A percentile compares a stretch with the other conserved stretches of the same genome.
Conservation (phyloP, 306 rosid genomes). For the Mucuna pruriens region DNA sequence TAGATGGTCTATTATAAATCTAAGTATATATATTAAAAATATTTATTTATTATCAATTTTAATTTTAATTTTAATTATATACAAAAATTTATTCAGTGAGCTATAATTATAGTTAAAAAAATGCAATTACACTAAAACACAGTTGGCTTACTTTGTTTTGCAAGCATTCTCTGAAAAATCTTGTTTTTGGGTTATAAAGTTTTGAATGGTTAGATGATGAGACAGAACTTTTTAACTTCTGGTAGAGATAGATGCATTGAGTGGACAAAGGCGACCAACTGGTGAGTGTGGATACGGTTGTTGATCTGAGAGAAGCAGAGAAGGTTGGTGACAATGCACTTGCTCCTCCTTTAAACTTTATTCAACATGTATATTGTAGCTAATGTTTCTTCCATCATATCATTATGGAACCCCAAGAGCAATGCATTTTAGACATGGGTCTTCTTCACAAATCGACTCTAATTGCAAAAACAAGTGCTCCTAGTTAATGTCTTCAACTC, state of each 20-base stretch:
- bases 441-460: no score
- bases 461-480: no score
- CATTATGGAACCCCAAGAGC: neutral
- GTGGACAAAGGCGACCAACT: slow-evolving; percentile 9
- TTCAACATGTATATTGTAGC: slow-evolving; percentile 5
- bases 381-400: slow-evolving; percentile 22
- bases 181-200: neutral
- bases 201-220: neutral
- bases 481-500: no score
- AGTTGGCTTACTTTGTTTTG: neutral
- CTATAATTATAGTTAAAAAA: no score
- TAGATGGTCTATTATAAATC: no score
- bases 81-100: no score
- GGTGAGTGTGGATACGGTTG: neutral
- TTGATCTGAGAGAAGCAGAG: neutral
- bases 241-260: neutral
- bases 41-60: no score
- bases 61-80: no score
- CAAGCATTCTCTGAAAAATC: neutral
- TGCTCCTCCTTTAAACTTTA: neutral
- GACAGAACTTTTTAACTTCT: neutral
- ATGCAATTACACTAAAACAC: neutral
- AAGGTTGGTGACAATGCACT: neutral
- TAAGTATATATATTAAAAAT: no score
- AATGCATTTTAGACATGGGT: neutral